Conservation (phyloP, 768 basidiomycete genomes). For the Tricholomella constricta region DNA sequence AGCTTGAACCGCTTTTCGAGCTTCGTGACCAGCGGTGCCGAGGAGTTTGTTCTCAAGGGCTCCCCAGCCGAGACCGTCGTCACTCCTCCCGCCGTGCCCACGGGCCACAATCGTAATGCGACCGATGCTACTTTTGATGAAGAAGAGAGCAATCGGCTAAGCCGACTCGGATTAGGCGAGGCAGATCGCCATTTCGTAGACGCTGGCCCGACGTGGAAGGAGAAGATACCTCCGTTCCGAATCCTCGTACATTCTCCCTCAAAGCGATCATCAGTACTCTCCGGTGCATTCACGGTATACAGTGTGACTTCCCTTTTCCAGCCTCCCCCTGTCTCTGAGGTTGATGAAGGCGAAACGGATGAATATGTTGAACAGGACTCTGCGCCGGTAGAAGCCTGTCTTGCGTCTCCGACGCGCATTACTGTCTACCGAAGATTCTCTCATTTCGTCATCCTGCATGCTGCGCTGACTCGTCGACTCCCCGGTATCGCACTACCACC, state of each 20-base stretch:
- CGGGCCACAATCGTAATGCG: slow-evolving; percentile 30
- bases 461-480: slow-evolving; percentile 64
- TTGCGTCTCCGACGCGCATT: slow-evolving; percentile 50
- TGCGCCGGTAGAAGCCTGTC: slow-evolving; percentile 14
- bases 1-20: slow-evolving; percentile 83
- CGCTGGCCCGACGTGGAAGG: slow-evolving; percentile 69
- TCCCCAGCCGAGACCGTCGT: slow-evolving; percentile 35
- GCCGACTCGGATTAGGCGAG: slow-evolving; percentile 49
- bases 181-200: slow-evolving; percentile 74
- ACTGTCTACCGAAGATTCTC: slow-evolving; percentile 85
- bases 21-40: slow-evolving; percentile 85
- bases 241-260: slow-evolving; percentile 80
- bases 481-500: slow-evolving; percentile 81
- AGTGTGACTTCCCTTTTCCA: slow-evolving; percentile 75
- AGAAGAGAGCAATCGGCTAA: slow-evolving; percentile 42
- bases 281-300: slow-evolving; percentile 77
- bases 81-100: slow-evolving; percentile 11
- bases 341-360: slow-evolving; percentile 14
- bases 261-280: slow-evolving; percentile 66
- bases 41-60: slow-evolving; percentile 80
- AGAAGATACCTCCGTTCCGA: slow-evolving; percentile 70
- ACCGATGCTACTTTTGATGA: slow-evolving; percentile 39
- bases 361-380: slow-evolving; percentile 17
- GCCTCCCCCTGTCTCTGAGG: slow-evolving; percentile 22
- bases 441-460: slow-evolving; percentile 79